Conservation (phyloP, 306 rosid genomes). For the Cucurbita ficifolia region DNA sequence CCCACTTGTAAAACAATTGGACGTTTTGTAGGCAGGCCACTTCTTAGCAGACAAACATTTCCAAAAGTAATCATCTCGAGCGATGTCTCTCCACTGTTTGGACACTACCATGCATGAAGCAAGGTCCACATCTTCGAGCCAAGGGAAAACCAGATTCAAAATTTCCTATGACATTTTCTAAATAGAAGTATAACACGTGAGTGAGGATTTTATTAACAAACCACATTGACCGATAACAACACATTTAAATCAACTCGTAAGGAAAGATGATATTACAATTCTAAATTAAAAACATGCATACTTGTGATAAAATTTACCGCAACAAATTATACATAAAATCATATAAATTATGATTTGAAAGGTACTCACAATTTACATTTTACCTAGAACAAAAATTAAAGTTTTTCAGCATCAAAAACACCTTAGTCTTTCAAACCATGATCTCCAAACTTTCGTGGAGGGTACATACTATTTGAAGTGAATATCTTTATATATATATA, state of each 20-base stretch:
- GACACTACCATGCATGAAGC: conserved; percentile 71
- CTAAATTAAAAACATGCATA: too few species aligned
- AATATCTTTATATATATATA: too few species aligned
- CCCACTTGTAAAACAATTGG: conserved; percentile 37
- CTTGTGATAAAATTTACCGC: too few species aligned
- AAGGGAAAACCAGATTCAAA: conserved; percentile 71
- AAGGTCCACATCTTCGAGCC: conserved; percentile 70
- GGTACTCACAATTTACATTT: too few species aligned
- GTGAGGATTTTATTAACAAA: neutral
- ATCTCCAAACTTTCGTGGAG: too few species aligned
- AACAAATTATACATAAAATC: too few species aligned
- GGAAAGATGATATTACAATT: too few species aligned
- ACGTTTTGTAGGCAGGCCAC: conserved; percentile 82
- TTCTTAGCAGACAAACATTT: conserved; percentile 72
- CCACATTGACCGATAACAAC: conserved; percentile 3
- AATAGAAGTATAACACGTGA: conserved; percentile 3
- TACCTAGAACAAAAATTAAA: too few species aligned
- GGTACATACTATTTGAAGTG: too few species aligned
- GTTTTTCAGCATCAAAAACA: too few species aligned
- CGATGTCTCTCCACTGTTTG: conserved; percentile 73
- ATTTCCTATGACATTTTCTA: conserved; percentile 43
- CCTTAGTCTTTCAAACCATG: too few species aligned
- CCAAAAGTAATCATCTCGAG: conserved; percentile 83
- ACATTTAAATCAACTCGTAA: neutral
- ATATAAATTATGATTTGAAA: too few species aligned